A percentile compares a stretch with the other conserved stretches of the same genome.
These are phyloP conservation scores for Yamadazyma aaseri DNA, from an alignment of 1,139 yeast species.

Conservation along the genomic window DNA sequence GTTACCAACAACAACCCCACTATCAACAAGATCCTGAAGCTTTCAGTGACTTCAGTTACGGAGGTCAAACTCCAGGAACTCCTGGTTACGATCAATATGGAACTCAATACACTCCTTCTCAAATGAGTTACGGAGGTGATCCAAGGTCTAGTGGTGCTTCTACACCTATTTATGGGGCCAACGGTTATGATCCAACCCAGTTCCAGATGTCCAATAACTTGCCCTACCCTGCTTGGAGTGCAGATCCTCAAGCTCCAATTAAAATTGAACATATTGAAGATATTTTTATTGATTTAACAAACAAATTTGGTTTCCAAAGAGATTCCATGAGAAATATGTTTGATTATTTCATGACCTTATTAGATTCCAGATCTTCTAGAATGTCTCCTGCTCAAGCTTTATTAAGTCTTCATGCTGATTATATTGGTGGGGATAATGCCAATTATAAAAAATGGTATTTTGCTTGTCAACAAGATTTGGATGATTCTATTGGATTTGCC, in stretches of 20 bases:
- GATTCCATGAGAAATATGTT: constrained; percentile 97
- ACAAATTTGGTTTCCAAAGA: constrained; percentile 95
- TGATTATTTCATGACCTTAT: constrained; percentile 89
- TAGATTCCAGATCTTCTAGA: constrained; percentile 94
- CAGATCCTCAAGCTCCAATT: constrained; percentile 81
- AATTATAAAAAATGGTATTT: constrained; percentile 47
- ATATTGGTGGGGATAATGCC: constrained; percentile 54
- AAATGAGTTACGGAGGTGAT: constrained; percentile 73
- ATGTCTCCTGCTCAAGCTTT: constrained; percentile 97
- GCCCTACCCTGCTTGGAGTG: constrained; percentile 96
- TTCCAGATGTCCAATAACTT: constrained; percentile 57
- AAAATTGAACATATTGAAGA: constrained; percentile 86
- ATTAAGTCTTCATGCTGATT: constrained; percentile 90
- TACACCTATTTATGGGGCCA: constrained; percentile 88
- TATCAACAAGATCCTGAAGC: constrained; percentile 68
- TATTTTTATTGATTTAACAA: constrained; percentile 83
- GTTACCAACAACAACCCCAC: constrained; percentile 46
- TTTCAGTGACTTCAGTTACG: constrained; percentile 74
- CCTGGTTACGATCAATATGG: constrained; percentile 76
- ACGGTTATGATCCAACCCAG: constrained; percentile 66
- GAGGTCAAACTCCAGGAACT: constrained; percentile 67
- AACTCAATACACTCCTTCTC: constrained; percentile 78
- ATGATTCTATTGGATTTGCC: constrained; percentile 43
- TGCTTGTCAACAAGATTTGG: constrained; percentile 43
- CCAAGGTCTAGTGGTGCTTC: constrained; percentile 91